These are phyloP conservation scores for Beverwykella pulmonaria DNA, from an alignment of 495 filamentous ascomycete species.

Conservation along the genomic window DNA sequence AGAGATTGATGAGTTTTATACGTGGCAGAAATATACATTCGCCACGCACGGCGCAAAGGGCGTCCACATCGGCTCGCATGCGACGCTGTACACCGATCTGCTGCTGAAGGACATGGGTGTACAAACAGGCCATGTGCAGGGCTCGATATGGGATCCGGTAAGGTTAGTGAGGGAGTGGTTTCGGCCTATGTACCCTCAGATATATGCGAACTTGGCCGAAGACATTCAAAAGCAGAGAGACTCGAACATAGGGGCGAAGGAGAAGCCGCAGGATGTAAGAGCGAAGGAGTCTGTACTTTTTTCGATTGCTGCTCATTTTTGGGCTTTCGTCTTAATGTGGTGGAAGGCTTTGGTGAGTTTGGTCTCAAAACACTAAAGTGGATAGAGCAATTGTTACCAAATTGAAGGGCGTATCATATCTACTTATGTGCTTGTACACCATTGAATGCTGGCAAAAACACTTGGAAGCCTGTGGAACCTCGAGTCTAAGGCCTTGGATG, in stretches of 20 bases:
- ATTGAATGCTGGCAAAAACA: too few species aligned
- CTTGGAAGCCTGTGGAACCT: too few species aligned
- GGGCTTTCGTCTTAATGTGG: background rate
- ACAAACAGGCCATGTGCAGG: constrained; percentile 1
- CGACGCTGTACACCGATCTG: constrained; percentile 11
- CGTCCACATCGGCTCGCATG: constrained; percentile 19
- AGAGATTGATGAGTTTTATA: constrained; percentile 16
- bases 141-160: background rate
- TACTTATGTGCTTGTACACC: too few species aligned
- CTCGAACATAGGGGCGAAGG: too few species aligned
- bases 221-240: background rate
- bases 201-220: constrained; percentile 6
- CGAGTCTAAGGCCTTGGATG: too few species aligned
- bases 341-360: background rate
- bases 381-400: too few species aligned
- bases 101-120: constrained; percentile 10
- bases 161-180: constrained; percentile 8
- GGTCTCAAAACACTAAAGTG: too few species aligned
- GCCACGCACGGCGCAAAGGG: constrained; percentile 11
- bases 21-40: constrained; percentile 13
- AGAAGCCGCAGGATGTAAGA: background rate
- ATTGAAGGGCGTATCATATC: too few species aligned
- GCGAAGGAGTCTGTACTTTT: background rate
- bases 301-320: background rate
- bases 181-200: constrained; percentile 18